Percentiles rank a stretch among this genome's conserved stretches.
These are phyloP conservation scores for Gamsiella multidivaricata DNA, from an alignment of 192 early-diverging fungal genomes.

Conservation along the genomic window DNA sequence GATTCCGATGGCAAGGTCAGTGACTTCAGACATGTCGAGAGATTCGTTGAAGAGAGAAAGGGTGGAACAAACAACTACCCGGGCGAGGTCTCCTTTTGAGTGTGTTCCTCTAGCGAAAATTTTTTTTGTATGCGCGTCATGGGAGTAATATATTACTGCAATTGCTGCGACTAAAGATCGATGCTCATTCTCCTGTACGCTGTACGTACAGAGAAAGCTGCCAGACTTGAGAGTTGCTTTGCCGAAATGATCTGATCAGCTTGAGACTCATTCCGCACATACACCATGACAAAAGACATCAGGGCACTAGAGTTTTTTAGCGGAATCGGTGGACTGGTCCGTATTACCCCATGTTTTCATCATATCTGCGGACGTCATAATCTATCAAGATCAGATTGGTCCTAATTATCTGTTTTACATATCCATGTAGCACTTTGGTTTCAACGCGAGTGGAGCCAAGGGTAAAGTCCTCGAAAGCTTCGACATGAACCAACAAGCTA, in stretches of 20 bases:
- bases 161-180: background rate
- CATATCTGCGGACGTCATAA: background rate
- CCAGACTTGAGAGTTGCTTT: background rate
- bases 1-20: conserved; percentile 57
- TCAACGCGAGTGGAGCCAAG: conserved; percentile 67
- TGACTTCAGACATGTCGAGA: conserved; percentile 56
- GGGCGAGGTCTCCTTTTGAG: conserved; percentile 9
- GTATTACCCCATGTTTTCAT: background rate
- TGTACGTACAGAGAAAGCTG: background rate
- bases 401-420: too few species aligned
- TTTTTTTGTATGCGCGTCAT: conserved; percentile 10
- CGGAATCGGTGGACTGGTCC: conserved; percentile 74
- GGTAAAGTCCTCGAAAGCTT: conserved; percentile 80
- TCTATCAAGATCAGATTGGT: too few species aligned
- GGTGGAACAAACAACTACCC: conserved; percentile 44
- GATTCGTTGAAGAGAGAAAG: conserved; percentile 53
- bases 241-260: too few species aligned
- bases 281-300: conserved; percentile 41
- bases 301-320: conserved; percentile 76
- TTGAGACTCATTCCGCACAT: too few species aligned
- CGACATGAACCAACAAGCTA: conserved; percentile 92
- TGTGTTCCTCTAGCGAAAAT: background rate
- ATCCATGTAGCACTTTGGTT: conserved; percentile 71
- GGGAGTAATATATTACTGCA: background rate
- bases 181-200: background rate